Evolutionary conservation across 1,284 basidiomycete genomes (phyloP).

Genomic region (Tilletia horrida): DNA sequence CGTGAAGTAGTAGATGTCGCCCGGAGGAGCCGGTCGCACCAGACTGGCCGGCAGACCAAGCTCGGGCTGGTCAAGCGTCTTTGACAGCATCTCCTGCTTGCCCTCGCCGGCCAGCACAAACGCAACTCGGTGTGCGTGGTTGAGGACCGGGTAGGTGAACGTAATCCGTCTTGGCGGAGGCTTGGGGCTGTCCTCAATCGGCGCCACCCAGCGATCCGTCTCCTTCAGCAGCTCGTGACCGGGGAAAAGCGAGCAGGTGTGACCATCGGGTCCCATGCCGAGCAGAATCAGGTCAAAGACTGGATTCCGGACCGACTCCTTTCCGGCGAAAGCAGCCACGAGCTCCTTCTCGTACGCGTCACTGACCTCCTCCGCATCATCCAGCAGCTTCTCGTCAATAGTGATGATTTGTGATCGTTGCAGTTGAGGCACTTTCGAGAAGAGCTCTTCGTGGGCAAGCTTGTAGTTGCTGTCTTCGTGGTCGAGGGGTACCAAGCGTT

Average conservation of each 20-base stretch:
- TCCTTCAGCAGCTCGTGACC: conserved; percentile 79
- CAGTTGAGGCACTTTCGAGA: conserved; percentile 72
- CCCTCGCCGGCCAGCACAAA: conserved; percentile 82
- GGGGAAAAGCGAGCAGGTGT: conserved; percentile 94
- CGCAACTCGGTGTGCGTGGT: conserved; percentile 68
- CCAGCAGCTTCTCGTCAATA: conserved; percentile 69
- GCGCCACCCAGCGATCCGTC: conserved; percentile 88
- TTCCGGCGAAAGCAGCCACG: conserved; percentile 70
- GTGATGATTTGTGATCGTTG: conserved; percentile 71
- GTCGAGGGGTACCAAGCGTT: conserved; percentile 89
- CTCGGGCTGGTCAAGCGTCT: conserved; percentile 77
- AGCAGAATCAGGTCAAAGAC: conserved; percentile 55
- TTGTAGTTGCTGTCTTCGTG: conserved; percentile 86
- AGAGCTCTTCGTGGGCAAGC: conserved; percentile 73
- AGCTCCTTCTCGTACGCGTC: conserved; percentile 90
- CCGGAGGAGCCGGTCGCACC: conserved; percentile 75
- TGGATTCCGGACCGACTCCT: conserved; percentile 51
- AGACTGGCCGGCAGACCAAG: conserved; percentile 75
- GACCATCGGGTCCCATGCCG: conserved; percentile 68
- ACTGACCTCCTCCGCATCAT: conserved; percentile 72
- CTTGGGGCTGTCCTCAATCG: conserved; percentile 87
- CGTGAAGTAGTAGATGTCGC: conserved; percentile 57
- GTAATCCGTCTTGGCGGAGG: conserved; percentile 79
- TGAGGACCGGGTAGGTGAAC: conserved; percentile 54
- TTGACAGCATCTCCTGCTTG: conserved; percentile 75